Percentiles rank a stretch among this genome's conserved stretches.
Evolutionary conservation across 768 basidiomycete genomes (phyloP).

Genomic region (Chalciporus chontae): DNA sequence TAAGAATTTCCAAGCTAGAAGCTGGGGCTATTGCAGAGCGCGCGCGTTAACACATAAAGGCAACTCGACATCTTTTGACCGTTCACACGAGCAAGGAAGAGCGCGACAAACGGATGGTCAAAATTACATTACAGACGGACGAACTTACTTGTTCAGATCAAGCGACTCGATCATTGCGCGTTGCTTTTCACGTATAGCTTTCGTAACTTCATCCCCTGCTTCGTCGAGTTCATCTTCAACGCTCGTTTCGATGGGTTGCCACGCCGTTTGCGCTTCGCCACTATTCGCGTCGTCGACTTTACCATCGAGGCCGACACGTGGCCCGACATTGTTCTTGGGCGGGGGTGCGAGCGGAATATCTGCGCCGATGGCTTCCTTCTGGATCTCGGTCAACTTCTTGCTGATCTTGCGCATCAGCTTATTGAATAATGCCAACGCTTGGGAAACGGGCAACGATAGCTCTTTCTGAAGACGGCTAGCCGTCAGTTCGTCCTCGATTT

Average conservation of each 20-base stretch:
- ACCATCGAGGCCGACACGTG: constrained; percentile 2
- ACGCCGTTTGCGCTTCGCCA: constrained; percentile 17
- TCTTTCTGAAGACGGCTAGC: constrained; percentile 51
- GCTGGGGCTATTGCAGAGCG: too few relatives aligned
- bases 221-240: constrained; percentile 68
- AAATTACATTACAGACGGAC: background rate
- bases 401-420: constrained; percentile 86
- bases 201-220: constrained; percentile 68
- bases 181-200: constrained; percentile 59
- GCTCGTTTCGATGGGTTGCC: constrained; percentile 43
- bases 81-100: background rate
- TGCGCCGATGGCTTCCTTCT: constrained; percentile 71
- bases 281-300: constrained; percentile 7
- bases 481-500: constrained; percentile 1
- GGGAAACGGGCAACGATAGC: constrained; percentile 79
- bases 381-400: constrained; percentile 70
- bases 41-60: background rate
- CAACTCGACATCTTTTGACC: too few relatives aligned
- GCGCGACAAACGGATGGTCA: background rate
- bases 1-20: background rate
- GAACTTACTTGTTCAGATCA: constrained; percentile 81
- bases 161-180: constrained; percentile 84
- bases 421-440: constrained; percentile 85
- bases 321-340: constrained; percentile 9
- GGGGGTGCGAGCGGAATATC: constrained; percentile 48